Evolutionary conservation across 2,329 filamentous ascomycete genomes (phyloP), one percentile per base, ranked within the genome.

Genomic region (Hypoxylon sp.): DNA sequence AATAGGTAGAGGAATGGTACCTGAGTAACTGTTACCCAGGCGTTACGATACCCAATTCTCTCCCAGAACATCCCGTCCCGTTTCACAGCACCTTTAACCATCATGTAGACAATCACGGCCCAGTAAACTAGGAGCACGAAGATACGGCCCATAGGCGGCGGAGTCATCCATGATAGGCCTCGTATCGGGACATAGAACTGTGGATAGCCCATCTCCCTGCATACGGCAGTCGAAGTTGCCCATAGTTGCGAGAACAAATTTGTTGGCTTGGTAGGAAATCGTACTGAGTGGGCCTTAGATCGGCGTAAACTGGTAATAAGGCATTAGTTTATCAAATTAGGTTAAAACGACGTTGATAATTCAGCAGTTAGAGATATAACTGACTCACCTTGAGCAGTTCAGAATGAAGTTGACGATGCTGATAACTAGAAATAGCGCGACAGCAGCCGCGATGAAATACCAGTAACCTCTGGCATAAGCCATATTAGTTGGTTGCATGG

Each of bases 31-130:
- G 87, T 86, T 26, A 91, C 84, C 90, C 90, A 92, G 17, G 88
- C 90, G 71, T 90, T 90, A 62, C 90, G 87, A 76, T 88, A 92
- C 5, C 87, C 90, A 63, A 91, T 86, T 66, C 88, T 87, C 76
- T 92, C 90, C 81, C 84, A 89, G 76, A 84, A 90, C 71, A 85
- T 85, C 46, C 81, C 82, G 69, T 90, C 88, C 26, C 84, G 74
- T 48, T 84, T 71, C 48, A 88, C 77, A 53, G 83, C 84, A 22
- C 80, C 79, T 68, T 81, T 80, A 2, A 81, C 80, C 83, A 88
- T 87, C 81, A 90, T 86, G 77, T 85, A 87, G 62, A 86, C 80
- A 53, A 90, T 80, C 66, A 90, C 80, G 42, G 85, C 83, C 87
- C 87, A 90, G 78, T 91, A 91, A 67, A 80, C 80, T 11, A 84